Conservation (phyloP, 2,329 filamentous ascomycete species). For the Colletotrichum tamarilloi region DNA sequence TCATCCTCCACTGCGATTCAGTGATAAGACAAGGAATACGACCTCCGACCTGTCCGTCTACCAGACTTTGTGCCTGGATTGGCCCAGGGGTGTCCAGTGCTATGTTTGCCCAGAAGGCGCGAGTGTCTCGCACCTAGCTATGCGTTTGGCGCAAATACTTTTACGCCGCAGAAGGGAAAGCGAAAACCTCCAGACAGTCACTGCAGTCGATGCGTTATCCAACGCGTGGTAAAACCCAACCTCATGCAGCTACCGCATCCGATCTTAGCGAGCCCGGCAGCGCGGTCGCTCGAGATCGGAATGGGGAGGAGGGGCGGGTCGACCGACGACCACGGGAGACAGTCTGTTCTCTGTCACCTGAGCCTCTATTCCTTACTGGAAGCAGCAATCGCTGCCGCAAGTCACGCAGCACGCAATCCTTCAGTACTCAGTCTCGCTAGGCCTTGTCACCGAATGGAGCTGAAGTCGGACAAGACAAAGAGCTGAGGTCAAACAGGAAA, state of each 20-base stretch:
- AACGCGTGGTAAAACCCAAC: conserved; percentile 18
- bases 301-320: conserved; percentile 21
- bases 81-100: conserved; percentile 20
- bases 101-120: background rate
- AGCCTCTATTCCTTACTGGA: conserved; percentile 16
- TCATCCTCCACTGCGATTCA: conserved; percentile 5
- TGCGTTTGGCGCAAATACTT: conserved; percentile 13
- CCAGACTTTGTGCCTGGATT: conserved; percentile 1
- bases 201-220: conserved; percentile 20
- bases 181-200: background rate
- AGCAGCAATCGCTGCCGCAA: conserved; percentile 10
- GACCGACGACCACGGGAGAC: background rate
- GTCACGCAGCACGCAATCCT: conserved; percentile 29
- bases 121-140: conserved; percentile 7
- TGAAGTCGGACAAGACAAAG: conserved; percentile 4
- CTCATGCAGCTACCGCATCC: conserved; percentile 32
- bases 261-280: conserved; percentile 20
- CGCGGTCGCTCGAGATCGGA: conserved; percentile 20
- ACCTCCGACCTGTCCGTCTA: conserved; percentile 22
- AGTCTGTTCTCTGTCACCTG: conserved; percentile 31
- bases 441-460: conserved; percentile 1
- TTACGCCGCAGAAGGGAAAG: conserved; percentile 1
- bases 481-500: conserved; percentile 10
- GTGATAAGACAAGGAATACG: conserved; percentile 6
- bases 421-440: background rate